These are phyloP conservation scores for Acanthamoeba sp. DNA, from an alignment of 208 protist species.

Conservation along the genomic window DNA sequence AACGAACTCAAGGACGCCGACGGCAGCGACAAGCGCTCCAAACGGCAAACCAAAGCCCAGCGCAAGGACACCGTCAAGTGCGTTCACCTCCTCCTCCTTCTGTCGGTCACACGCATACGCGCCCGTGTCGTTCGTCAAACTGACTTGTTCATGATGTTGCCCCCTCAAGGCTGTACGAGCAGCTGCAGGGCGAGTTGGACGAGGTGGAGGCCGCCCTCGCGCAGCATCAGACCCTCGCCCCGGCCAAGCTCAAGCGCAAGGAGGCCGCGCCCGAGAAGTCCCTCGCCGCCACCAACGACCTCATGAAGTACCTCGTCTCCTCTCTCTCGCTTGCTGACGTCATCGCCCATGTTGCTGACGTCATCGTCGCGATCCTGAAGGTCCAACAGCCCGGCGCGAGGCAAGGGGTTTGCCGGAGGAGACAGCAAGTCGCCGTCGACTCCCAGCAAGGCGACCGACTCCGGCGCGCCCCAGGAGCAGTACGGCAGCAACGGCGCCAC, in stretches of 20 bases:
- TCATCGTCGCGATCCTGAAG: not conserved
- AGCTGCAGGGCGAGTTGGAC: slow-evolving; percentile 35
- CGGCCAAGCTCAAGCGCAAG: slow-evolving; percentile 5
- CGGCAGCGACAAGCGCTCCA: not conserved
- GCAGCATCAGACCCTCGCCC: not conserved
- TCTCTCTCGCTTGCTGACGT: not conserved
- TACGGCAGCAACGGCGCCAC: not conserved
- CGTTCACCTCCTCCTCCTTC: not conserved
- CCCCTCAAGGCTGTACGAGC: not conserved
- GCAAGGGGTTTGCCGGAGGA: not conserved
- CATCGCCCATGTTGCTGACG: not conserved
- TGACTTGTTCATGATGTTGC: no score
- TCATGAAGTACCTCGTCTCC: not conserved
- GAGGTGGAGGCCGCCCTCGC: slow-evolving; percentile 15
- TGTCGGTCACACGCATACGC: not conserved
- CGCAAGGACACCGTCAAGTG: slow-evolving; percentile 15
- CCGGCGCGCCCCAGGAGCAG: not conserved
- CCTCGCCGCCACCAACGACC: not conserved
- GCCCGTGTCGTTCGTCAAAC: no score
- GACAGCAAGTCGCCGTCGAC: not conserved
- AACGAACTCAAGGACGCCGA: not conserved
- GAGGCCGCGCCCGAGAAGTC: not conserved
- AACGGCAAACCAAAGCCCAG: slow-evolving; percentile 44
- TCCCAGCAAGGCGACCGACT: not conserved
- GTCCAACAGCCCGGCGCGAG: not conserved